Percentiles rank a stretch among this genome's conserved stretches.
These are phyloP conservation scores for Cokeromyces recurvatus DNA, from an alignment of 371 early-diverging fungal genomes.

Conservation along the genomic window DNA sequence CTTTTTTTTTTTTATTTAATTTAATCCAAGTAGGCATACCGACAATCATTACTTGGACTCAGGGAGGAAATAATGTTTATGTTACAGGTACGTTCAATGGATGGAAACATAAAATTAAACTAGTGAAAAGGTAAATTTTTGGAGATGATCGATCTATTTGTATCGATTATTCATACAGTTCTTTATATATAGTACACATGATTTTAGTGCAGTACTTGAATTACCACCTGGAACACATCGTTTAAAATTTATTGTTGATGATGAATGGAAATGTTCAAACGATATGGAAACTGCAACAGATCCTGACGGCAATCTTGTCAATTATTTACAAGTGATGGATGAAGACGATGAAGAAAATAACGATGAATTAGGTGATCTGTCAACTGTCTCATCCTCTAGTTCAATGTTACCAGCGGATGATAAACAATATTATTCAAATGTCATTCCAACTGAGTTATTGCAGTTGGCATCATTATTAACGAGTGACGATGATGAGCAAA, in stretches of 20 bases:
- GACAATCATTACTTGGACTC: slow-evolving; percentile 88
- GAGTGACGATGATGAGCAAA: not conserved
- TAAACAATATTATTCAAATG: slow-evolving; percentile 65
- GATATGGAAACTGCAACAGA: slow-evolving; percentile 90
- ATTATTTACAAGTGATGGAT: slow-evolving; percentile 82
- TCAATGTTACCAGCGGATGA: slow-evolving; percentile 34
- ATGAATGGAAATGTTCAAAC: slow-evolving; percentile 94
- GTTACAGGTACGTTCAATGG: slow-evolving; percentile 97
- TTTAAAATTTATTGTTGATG: slow-evolving; percentile 96
- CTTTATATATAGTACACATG: slow-evolving; percentile 46
- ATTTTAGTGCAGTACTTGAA: slow-evolving; percentile 81
- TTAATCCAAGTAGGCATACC: slow-evolving; percentile 43
- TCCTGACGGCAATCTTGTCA: slow-evolving; percentile 92
- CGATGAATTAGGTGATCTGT: slow-evolving; percentile 20
- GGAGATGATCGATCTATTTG: too few relatives aligned
- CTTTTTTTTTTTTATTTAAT: too few relatives aligned
- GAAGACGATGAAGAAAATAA: slow-evolving; percentile 44
- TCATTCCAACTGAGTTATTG: slow-evolving; percentile 54
- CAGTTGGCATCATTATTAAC: slow-evolving; percentile 16
- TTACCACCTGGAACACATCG: slow-evolving; percentile 91
- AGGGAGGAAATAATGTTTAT: slow-evolving; percentile 84
- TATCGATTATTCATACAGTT: too few relatives aligned
- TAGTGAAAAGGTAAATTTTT: slow-evolving; percentile 72
- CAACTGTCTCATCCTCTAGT: slow-evolving; percentile 22
- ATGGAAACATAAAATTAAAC: slow-evolving; percentile 91